These are phyloP conservation scores for Luvunga scandens DNA, from an alignment of 345 rosid genomes.

Conservation along the genomic window DNA sequence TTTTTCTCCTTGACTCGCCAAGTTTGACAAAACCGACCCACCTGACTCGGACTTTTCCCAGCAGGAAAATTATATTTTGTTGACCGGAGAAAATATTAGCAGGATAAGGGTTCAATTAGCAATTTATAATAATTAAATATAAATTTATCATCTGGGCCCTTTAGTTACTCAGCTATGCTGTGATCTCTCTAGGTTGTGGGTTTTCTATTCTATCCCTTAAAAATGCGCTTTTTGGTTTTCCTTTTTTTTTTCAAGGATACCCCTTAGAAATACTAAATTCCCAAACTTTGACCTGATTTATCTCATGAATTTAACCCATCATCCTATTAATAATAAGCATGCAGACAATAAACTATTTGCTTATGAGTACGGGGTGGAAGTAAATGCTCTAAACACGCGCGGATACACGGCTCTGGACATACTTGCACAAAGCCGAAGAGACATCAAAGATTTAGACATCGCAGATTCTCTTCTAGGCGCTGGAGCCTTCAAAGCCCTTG, in stretches of 20 bases:
- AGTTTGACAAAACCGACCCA: too few species aligned
- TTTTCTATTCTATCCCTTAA: too few species aligned
- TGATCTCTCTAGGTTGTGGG: neutral
- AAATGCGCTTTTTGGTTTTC: too few species aligned
- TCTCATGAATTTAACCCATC: neutral
- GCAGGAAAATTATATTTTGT: too few species aligned
- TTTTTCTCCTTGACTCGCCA: too few species aligned
- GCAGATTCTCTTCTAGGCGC: constrained; percentile 16
- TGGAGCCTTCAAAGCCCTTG: constrained; percentile 2
- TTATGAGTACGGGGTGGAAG: constrained; percentile 13
- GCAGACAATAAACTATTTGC: constrained; percentile 24
- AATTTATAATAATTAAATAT: neutral
- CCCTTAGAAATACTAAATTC: too few species aligned
- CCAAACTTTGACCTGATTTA: too few species aligned
- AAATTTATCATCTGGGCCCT: neutral
- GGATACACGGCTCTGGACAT: constrained; percentile 29
- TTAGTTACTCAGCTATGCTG: neutral
- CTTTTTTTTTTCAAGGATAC: too few species aligned
- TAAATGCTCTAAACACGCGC: constrained; percentile 18
- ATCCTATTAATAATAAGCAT: neutral
- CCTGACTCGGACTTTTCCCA: too few species aligned
- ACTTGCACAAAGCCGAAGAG: constrained; percentile 15
- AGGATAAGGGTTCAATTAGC: too few species aligned
- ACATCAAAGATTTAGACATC: constrained; percentile 22
- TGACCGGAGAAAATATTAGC: too few species aligned